Base-by-base conservation (phyloP, 106 monocot species). In the Platanthera zijinensis region DNA sequence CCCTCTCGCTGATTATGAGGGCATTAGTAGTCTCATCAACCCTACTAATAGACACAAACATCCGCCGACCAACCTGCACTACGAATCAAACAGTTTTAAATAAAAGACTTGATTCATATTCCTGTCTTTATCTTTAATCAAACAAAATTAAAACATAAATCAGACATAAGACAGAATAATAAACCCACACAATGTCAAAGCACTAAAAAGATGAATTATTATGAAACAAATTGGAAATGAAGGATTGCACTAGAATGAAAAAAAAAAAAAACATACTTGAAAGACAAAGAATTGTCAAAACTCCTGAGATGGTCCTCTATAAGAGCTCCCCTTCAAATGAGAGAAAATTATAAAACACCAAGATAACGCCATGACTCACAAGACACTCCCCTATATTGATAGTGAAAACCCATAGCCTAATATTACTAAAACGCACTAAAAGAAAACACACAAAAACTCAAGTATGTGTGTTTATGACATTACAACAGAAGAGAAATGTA, bases 1-100 rank as follows among this genome's bases (percentile, higher is more conserved):
- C 82, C 84, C 75, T 90, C 85, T 96, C 96, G 56, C 96, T 96
- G 51, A 96, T 89, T 79, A 93, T 90, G 59, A 96, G 64, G 79
- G 86, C 90, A 87, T 90, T 87, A 48, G 84, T 87, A 10, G 66
- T 85, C 81, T 96, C 96, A 82, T 96, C 89, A 73, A 90, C 76
- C 73, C 85, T 86, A 59, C 67, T 84, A 74, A 96, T 93, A 64
- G 80, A 84, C 10, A 93, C 96, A 81, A 66, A 74, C 61, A 96
- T 76, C 50, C 71, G 76, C 18, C 89, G 80, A 71, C 93, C 90
- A 64, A 96, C 90, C 96, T 96, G 80, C 79, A 82, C 46, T 51
- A 82, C 18, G 15, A 81, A 80, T 14, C 83, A 79, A 22, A 51
- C 8, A 5, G 18, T 18, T n/a, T 30, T 73, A 48, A 63, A 79